A percentile compares a stretch with the other conserved stretches of the same genome.
phyloP scores from a whole-genome alignment of 352 stramenopile species.

The Phytopythium cucurbitacearum region DNA sequence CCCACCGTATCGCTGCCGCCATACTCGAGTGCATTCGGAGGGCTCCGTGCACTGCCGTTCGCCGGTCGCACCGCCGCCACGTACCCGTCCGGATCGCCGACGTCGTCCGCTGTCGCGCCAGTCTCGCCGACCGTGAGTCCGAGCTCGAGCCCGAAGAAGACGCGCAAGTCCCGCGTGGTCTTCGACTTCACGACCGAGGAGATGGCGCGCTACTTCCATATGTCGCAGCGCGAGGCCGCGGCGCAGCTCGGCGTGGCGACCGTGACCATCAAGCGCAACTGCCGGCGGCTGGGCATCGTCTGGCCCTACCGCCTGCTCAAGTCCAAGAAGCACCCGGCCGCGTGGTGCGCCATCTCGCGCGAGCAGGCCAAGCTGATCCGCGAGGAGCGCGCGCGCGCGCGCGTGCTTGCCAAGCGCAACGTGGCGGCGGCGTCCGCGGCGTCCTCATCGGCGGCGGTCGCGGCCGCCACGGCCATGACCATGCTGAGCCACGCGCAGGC shows the following conservation, averaged over 20 bases:
- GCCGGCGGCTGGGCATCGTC: conserved; percentile 48
- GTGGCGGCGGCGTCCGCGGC: conserved; percentile 9
- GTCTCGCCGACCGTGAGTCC: background rate
- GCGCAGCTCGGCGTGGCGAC: conserved; percentile 51
- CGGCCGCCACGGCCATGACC: conserved; percentile 22
- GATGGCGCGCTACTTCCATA: conserved; percentile 54
- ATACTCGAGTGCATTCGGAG: conserved; percentile 2
- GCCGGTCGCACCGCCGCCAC: background rate
- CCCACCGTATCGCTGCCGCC: conserved; percentile 5
- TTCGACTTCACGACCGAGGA: conserved; percentile 53
- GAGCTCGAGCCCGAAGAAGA: conserved; percentile 14
- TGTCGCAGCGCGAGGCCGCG: conserved; percentile 48
- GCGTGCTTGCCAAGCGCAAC: conserved; percentile 22
- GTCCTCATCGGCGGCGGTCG: conserved; percentile 12
- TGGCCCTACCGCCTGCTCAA: conserved; percentile 56
- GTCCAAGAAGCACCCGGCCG: conserved; percentile 37
- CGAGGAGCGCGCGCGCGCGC: conserved; percentile 23
- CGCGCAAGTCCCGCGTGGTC: conserved; percentile 43
- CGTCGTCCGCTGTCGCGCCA: background rate
- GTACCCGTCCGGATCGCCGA: background rate
- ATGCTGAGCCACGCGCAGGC: conserved; percentile 11
- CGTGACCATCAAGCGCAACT: conserved; percentile 61
- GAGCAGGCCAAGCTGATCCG: conserved; percentile 31
- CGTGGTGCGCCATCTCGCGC: conserved; percentile 30
- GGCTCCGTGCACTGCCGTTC: conserved; percentile 3